Evolutionary conservation across 2,329 filamentous ascomycete species (phyloP).

Genomic region (Fusarium sp.): DNA sequence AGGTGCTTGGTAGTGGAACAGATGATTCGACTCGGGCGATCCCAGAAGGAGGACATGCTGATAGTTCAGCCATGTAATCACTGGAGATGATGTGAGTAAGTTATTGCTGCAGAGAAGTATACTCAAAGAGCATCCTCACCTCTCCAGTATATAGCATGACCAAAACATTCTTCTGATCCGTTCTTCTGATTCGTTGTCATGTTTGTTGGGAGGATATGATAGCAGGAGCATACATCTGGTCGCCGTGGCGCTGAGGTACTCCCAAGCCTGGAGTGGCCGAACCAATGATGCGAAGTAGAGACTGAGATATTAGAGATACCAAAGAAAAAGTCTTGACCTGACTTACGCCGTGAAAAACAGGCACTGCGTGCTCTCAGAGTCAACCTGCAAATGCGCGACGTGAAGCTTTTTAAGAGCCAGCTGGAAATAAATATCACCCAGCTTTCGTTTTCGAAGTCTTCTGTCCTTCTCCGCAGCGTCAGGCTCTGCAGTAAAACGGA

Average conservation of each 20-base stretch:
- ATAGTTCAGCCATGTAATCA: conserved; percentile 66
- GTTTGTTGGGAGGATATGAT: conserved; percentile 57
- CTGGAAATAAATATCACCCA: conserved; percentile 62
- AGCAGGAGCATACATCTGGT: conserved; percentile 64
- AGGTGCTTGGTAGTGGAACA: conserved; percentile 61
- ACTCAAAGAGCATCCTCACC: conserved; percentile 45
- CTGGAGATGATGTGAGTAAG: conserved; percentile 43
- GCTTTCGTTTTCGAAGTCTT: conserved; percentile 51
- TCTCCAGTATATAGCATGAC: conserved; percentile 68
- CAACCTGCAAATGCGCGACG: conserved; percentile 61
- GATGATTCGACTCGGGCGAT: conserved; percentile 66
- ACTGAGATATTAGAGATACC: background rate
- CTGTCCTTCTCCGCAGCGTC: conserved; percentile 49
- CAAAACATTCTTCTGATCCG: conserved; percentile 66
- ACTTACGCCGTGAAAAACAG: conserved; percentile 64
- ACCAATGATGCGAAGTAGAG: conserved; percentile 65
- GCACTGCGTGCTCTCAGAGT: conserved; percentile 62
- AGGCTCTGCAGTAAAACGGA: conserved; percentile 39
- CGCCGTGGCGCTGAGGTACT: conserved; percentile 63
- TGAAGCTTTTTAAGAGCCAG: conserved; percentile 61
- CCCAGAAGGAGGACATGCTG: conserved; percentile 63
- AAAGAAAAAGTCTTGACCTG: fast-evolving
- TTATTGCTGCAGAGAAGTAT: no score
- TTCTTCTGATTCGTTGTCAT: conserved; percentile 59
- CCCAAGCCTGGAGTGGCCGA: conserved; percentile 65